Conservation (phyloP, 2,329 filamentous ascomycete genomes). For the Paecilomyces sp. region DNA sequence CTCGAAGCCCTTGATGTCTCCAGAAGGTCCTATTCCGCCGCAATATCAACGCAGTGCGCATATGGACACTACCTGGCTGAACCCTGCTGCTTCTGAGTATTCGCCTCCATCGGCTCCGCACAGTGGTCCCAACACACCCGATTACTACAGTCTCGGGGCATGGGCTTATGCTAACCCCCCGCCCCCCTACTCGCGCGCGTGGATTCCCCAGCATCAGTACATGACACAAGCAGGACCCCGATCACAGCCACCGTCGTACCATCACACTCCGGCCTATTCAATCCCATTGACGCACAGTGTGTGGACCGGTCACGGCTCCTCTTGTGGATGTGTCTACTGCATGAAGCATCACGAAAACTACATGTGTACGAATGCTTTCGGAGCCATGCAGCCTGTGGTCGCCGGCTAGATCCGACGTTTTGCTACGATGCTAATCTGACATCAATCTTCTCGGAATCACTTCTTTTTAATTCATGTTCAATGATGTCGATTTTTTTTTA, state of each 20-base stretch:
- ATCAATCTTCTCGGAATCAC: not conserved
- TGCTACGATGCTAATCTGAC: not conserved
- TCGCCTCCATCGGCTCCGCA: slow-evolving; percentile 44
- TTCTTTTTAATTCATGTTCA: not conserved
- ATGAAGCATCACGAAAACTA: slow-evolving; percentile 45
- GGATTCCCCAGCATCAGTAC: slow-evolving; percentile 29
- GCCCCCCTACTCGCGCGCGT: slow-evolving; percentile 34
- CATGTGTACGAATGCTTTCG: slow-evolving; percentile 38
- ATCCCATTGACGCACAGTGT: slow-evolving; percentile 39
- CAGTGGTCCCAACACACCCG: slow-evolving; percentile 40
- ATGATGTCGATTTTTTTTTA: not conserved
- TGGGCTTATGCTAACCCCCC: slow-evolving; percentile 38
- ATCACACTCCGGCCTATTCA: slow-evolving; percentile 42
- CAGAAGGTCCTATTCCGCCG: slow-evolving; percentile 41
- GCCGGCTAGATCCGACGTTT: slow-evolving; percentile 23
- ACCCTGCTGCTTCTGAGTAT: slow-evolving; percentile 43
- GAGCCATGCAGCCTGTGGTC: slow-evolving; percentile 38
- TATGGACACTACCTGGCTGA: slow-evolving; percentile 46
- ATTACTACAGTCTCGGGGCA: slow-evolving; percentile 37
- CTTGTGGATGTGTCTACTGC: slow-evolving; percentile 43
- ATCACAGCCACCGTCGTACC: slow-evolving; percentile 40
- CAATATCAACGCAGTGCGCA: slow-evolving; percentile 42
- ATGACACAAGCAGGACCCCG: slow-evolving; percentile 29
- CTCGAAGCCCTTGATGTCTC: slow-evolving; percentile 44
- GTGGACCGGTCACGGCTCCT: slow-evolving; percentile 41